Evolutionary conservation across 2,329 filamentous ascomycete species (phyloP), one percentile per base, ranked within the genome.

Genomic region (Aspergillus calidoustus): DNA sequence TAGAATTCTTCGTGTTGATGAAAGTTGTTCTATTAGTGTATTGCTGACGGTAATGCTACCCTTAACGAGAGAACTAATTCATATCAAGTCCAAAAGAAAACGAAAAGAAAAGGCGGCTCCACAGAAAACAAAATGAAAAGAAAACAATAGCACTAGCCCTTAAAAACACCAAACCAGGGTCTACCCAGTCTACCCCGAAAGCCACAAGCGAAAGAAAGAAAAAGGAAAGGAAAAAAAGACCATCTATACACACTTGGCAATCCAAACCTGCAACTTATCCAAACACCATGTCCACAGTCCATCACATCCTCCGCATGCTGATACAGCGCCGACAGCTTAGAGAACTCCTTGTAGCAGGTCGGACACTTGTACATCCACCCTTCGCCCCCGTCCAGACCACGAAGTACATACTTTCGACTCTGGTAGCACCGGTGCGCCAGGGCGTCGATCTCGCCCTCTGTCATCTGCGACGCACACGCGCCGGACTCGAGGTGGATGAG

Each of bases 401-500:
- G 25, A 11, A 15, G 11, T 8, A 41, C 13, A 13, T 41, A 41
- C 34, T 41, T 13, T 2, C 31, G 55, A 34, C 48, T 50, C 31
- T 59, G 56, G 23, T 52, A 52, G 41, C 56, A 59, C 34, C 30
- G 8, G 28, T n/a, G 22, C 13, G 56, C 56, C 4, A 44, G 25
- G 8, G 22, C 15, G 19, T 59, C n/a, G 15, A 57, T 57, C 25
- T 41, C 34, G 11, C 15, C n/a, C 11, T 31, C 49, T 1, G 31
- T 25, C 49, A 31, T 31, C 34, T 15, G 34, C 9, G 34, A 41
- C 34, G 34, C 34, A 11, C 34, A 41, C 34, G 34, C 34, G 34
- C 49, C 49, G 25, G 49, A 19, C 31, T 51, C 49, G 4, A 51
- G 49, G 17, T 51, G 49, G 11, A 51, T 51, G 3, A 51, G 49